Conservation (phyloP, 176 grass and related monocot genomes). For the Musa troglodytarum region DNA sequence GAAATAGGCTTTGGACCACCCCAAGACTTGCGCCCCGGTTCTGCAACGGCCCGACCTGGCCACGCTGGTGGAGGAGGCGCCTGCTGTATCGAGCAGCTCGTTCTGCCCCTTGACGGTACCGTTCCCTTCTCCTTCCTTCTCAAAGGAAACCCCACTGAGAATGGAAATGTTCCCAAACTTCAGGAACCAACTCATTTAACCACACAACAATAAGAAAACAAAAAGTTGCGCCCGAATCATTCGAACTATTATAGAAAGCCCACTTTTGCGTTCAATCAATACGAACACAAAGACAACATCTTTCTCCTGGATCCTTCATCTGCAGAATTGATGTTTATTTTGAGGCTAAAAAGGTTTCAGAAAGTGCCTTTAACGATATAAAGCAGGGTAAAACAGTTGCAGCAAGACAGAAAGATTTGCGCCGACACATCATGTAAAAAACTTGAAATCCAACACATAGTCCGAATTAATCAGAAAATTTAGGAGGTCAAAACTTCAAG, state of each 20-base stretch:
- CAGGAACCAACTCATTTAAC: background rate
- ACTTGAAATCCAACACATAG: background rate
- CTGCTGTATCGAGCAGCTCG: slow-evolving; percentile 57
- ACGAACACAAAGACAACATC: background rate
- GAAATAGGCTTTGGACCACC: slow-evolving; percentile 86
- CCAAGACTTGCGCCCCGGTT: slow-evolving; percentile 48
- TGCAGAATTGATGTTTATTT: background rate
- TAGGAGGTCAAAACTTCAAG: too few relatives aligned
- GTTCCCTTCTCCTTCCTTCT: slow-evolving; percentile 48
- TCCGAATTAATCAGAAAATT: background rate
- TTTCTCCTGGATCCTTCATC: background rate
- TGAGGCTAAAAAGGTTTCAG: background rate
- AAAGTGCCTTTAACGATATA: background rate
- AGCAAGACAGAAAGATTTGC: background rate
- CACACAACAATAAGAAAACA: background rate
- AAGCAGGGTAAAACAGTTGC: background rate
- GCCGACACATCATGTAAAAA: background rate
- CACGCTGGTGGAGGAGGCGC: slow-evolving; percentile 65
- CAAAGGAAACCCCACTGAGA: slow-evolving; percentile 52
- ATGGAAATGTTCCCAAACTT: slow-evolving; percentile 1
- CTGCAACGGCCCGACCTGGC: slow-evolving; percentile 72
- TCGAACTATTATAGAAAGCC: background rate
- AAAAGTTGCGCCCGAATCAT: background rate
- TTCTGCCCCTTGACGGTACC: slow-evolving; percentile 28
- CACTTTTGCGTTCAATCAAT: background rate